Conservation (phyloP, 208 protist species). For the Trypanosoma cruzi region DNA sequence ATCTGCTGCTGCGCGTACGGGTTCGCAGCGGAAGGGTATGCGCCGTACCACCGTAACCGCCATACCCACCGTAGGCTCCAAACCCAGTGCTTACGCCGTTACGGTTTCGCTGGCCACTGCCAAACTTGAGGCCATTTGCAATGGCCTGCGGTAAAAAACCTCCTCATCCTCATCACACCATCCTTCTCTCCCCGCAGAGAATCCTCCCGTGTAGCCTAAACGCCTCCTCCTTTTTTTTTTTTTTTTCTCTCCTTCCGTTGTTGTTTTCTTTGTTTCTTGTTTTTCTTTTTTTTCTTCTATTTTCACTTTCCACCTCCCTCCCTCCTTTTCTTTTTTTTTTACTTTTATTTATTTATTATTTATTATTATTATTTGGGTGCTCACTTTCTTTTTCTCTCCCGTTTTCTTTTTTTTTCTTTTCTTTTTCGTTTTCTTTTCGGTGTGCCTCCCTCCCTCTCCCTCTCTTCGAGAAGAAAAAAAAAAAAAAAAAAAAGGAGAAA, state of each 20-base stretch:
- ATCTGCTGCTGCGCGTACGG: constrained; percentile 74
- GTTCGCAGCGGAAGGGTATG: constrained; percentile 56
- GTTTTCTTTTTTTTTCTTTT: too few relatives aligned
- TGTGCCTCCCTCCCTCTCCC: too few relatives aligned
- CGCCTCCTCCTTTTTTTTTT: not conserved
- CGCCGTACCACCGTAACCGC: constrained; percentile 49
- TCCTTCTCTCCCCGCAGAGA: too few relatives aligned
- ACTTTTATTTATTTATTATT: too few relatives aligned
- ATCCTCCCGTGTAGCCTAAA: too few relatives aligned
- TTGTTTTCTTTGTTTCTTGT: not conserved
- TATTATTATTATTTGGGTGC: too few relatives aligned
- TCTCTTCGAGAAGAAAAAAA: too few relatives aligned
- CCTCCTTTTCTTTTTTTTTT: too few relatives aligned
- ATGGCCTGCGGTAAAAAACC: not conserved
- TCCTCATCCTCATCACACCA: not conserved
- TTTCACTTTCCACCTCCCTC: too few relatives aligned
- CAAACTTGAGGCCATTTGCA: too few relatives aligned
- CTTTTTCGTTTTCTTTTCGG: too few relatives aligned
- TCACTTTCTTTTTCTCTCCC: too few relatives aligned
- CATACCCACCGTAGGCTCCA: constrained; percentile 43
- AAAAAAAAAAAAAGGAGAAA: not conserved
- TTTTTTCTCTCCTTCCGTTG: not conserved
- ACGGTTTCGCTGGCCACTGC: constrained; percentile 67
- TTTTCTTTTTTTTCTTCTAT: not conserved
- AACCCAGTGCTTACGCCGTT: constrained; percentile 20